Evolutionary conservation across 148 eudicot species (phyloP).

Genomic region (Drosera capensis): DNA sequence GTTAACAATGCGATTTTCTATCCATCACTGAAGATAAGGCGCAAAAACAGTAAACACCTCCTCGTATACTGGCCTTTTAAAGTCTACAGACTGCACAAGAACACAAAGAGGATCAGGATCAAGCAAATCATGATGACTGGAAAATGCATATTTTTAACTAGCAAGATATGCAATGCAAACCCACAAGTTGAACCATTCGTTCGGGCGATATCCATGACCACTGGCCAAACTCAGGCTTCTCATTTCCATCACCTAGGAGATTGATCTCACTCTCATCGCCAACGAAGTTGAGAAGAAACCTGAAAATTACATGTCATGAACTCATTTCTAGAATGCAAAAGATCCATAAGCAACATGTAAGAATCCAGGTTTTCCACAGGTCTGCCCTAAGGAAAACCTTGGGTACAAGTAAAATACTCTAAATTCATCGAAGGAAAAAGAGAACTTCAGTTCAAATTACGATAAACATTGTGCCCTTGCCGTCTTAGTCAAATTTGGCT

Average conservation of each 20-base stretch:
- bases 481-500: no score
- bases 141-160: not conserved
- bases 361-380: not conserved
- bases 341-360: not conserved
- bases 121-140: not conserved
- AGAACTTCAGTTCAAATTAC: no score
- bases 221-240: slow-evolving; percentile 83
- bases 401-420: no score
- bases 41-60: slow-evolving; percentile 64
- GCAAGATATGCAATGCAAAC: slow-evolving; percentile 6
- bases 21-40: slow-evolving; percentile 48
- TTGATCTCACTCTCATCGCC: slow-evolving; percentile 79
- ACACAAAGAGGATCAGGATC: not conserved
- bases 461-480: no score
- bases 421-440: not conserved
- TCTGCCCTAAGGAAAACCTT: no score
- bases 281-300: slow-evolving; percentile 73
- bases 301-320: slow-evolving; percentile 9
- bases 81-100: slow-evolving; percentile 67
- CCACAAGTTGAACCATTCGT: slow-evolving; percentile 53
- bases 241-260: slow-evolving; percentile 80
- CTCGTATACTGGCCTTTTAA: slow-evolving; percentile 75
- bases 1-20: no score
- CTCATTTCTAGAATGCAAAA: not conserved
- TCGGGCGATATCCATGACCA: slow-evolving; percentile 93